Base-by-base conservation (phyloP, 78 protist species). In the Acrasis kona region DNA sequence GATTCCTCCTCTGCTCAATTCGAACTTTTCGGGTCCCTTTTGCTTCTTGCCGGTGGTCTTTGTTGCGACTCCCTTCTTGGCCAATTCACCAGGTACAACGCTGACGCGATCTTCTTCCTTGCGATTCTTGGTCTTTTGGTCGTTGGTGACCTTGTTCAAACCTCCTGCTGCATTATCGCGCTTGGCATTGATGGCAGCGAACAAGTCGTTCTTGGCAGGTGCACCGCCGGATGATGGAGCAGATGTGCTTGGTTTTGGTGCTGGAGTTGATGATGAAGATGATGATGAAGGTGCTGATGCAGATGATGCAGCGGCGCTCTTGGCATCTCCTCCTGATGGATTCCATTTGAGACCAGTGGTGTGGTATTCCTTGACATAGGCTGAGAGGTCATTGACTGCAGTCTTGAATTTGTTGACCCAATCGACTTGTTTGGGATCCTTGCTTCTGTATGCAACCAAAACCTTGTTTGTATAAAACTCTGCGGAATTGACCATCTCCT, bases 111-210 rank as follows among this genome's bases (percentile, higher is more conserved):
- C 32, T 74, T 70, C 34, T 19, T 76, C 78, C 8, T 91, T 77
- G 69, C 75, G 65, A 83, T 89, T 89, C 80, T 89, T 85, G 6
- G 89, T 70, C 85, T 90, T 87, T 84, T 83, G 72, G 57, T 74
- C 84, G 41, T 78, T 41, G 27, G 79, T 83, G 57, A 92, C 96
- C 77, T 92, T 81, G 57, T 77, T 80, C 30, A 92, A 79, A 42
- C 94, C 94, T 1, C 61, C 61, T n/a, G 34, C 61, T 50, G 61
- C 19, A n/a, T 50, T 50, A 50, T 50, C 19, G 19, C 61, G 34
- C 19, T n/a, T 19, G 19, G 61, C 61, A 19, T 50, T 50, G 61
- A 67, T 30, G 19, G 19, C 71, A 19, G 19, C 28, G 19, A 67
- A 67, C 28, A 67, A 67, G 19, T 19, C 71, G 19, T 19, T 29